Evolutionary conservation across 805 yeast species (phyloP), one percentile per base, ranked within the genome.

Genomic region (Kluyveromyces nonfermentans): DNA sequence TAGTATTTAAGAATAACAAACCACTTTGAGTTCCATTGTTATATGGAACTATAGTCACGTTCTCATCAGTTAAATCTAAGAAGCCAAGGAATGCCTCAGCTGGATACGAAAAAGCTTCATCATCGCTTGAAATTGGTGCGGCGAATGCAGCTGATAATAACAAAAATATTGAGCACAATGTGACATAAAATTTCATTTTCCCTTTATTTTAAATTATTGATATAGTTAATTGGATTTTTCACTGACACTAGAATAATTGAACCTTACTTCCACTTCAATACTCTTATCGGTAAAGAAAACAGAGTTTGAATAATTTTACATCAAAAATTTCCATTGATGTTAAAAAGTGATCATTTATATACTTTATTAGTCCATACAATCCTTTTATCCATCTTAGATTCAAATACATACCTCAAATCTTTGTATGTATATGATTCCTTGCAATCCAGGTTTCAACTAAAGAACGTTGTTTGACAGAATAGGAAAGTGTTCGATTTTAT

Each of bases 401-500:
- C 32, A 10, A 10, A 10, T 30, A 10, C 32, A 3, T 12, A 2
- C 20, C 20, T 16, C 20, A 16, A 18, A 3, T 33, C 7, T 2
- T 16, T 33, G 20, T 33, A 16, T 33, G n/a, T 7, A 4, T 10
- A 10, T 7, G 20, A 18, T n/a, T 35, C 4, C n/a, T 35, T 35
- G 16, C 10, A 35, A 3, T 35, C 9, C 28, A 16, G 21, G 28
- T 35, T 37, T 37, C 19, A 22, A 37, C 9, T 35, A 5, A 10
- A 35, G 10, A 5, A 3, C 20, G 12, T 16, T 17, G 38, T 18
- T 16, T 20, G 38, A 35, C 38, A 35, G 38, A 35, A 16, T 35
- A 19, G 20, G 25, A 35, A 35, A 35, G 71, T 79, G 0, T 72
- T 78, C 12, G 30, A 6, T 25, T 25, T 10, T 10, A 25, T 25